Percentiles rank a stretch among this genome's conserved stretches.
Evolutionary conservation across 352 stramenopile species (phyloP).

Genomic region (Phytopythium aichiense): DNA sequence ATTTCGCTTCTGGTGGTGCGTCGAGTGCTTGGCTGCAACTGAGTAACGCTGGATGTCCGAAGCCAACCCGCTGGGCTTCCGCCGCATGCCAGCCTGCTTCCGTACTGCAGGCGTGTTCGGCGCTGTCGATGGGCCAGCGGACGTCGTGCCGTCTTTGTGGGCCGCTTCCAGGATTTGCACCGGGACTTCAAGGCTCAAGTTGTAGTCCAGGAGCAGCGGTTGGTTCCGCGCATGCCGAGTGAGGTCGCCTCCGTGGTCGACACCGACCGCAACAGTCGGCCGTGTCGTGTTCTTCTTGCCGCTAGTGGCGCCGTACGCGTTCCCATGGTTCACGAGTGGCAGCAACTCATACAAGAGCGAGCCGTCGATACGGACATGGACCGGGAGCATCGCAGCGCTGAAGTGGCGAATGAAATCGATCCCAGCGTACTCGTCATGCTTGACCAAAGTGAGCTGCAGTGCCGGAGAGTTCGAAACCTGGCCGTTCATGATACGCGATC

Average conservation of each 20-base stretch:
- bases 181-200: constrained; percentile 61
- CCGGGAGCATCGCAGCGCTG: constrained; percentile 56
- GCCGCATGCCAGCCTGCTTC: constrained; percentile 14
- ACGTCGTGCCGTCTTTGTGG: constrained; percentile 58
- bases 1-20: constrained; percentile 21
- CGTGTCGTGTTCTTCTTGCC: constrained; percentile 17
- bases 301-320: constrained; percentile 27
- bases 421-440: constrained; percentile 81
- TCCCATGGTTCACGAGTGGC: constrained; percentile 55
- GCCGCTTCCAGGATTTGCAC: constrained; percentile 70
- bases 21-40: constrained; percentile 5
- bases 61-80: constrained; percentile 22
- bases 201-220: constrained; percentile 66
- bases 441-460: constrained; percentile 71
- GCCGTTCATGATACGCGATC: constrained; percentile 44
- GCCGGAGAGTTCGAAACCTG: constrained; percentile 59
- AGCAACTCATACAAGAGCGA: constrained; percentile 75
- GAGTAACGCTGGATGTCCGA: constrained; percentile 33
- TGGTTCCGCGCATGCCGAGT: constrained; percentile 38
- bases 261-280: constrained; percentile 20
- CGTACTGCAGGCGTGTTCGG: constrained; percentile 29
- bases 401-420: constrained; percentile 89
- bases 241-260: constrained; percentile 24
- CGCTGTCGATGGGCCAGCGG: constrained; percentile 23
- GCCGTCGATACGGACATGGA: constrained; percentile 80